Evolutionary conservation across 306 rosid species (phyloP).

Genomic region (Cicer arietinum): DNA sequence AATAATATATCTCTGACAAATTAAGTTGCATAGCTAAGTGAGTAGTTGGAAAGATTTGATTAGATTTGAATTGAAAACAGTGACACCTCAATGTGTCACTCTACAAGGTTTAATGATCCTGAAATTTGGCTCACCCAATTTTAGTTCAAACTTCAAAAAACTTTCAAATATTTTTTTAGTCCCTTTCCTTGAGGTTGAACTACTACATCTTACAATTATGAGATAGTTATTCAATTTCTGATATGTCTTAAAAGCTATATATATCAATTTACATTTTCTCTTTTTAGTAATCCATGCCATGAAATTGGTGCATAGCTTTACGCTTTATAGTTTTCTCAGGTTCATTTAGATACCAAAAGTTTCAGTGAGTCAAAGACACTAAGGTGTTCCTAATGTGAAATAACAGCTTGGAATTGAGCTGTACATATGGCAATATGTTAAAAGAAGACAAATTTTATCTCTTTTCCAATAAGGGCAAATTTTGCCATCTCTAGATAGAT

Average conservation of each 20-base stretch:
- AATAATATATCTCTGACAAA: slow-evolving; percentile 18
- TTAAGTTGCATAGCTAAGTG: slow-evolving; percentile 18
- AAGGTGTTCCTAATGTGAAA: slow-evolving; percentile 33
- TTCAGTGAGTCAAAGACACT: slow-evolving; percentile 50
- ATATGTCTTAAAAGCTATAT: slow-evolving; percentile 34
- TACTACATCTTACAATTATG: slow-evolving; percentile 53
- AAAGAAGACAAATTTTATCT: slow-evolving; percentile 23
- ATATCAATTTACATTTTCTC: slow-evolving; percentile 29
- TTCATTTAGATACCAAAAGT: slow-evolving; percentile 53
- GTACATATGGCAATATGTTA: slow-evolving; percentile 13
- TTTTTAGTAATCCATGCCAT: slow-evolving; percentile 44
- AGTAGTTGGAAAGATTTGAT: slow-evolving; percentile 52
- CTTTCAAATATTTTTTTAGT: slow-evolving; percentile 42
- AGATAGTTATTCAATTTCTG: slow-evolving; percentile 41
- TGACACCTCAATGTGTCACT: slow-evolving; percentile 61
- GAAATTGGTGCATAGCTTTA: slow-evolving; percentile 48
- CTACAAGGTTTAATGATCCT: slow-evolving; percentile 45
- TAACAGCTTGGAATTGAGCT: slow-evolving; percentile 45
- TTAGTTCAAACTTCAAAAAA: slow-evolving; percentile 39
- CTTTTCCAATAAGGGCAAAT: slow-evolving; percentile 25
- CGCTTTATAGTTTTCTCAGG: slow-evolving; percentile 44
- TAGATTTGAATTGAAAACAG: slow-evolving; percentile 53
- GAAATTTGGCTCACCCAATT: slow-evolving; percentile 48
- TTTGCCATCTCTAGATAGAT: slow-evolving; percentile 27
- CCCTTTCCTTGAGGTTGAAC: slow-evolving; percentile 54